A percentile compares a stretch with the other conserved stretches of the same genome.
phyloP scores from a whole-genome alignment of 2,329 filamentous ascomycete species.

The Kalmusia sp. region DNA sequence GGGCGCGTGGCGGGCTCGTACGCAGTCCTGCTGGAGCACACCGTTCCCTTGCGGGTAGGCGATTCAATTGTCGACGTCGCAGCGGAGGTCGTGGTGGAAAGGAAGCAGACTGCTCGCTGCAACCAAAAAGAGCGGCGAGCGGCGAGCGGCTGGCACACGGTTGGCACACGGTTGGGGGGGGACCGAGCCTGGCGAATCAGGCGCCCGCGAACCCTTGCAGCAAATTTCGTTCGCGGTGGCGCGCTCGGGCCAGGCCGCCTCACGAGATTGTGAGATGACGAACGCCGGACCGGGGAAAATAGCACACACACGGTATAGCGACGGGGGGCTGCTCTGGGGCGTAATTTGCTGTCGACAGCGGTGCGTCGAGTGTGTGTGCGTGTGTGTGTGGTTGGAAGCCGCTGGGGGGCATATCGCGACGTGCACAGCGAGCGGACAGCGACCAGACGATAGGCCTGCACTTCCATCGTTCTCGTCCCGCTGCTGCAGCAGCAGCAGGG shows the following conservation, averaged over 20 bases:
- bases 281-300: constrained; percentile 1
- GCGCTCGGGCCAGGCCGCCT: constrained; percentile 5
- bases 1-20: constrained; percentile 10
- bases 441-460: neutral
- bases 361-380: no score
- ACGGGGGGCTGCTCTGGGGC: no score
- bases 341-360: neutral
- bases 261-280: constrained; percentile 14
- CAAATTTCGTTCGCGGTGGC: constrained; percentile 8
- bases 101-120: constrained; percentile 19
- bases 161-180: no score
- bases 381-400: no score
- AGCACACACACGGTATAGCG: neutral
- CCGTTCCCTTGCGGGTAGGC: constrained; percentile 17
- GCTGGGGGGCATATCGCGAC: neutral
- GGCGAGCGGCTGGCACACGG: constrained; percentile 1
- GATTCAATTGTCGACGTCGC: constrained; percentile 39
- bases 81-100: constrained; percentile 33
- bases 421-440: no score
- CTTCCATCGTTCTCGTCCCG: neutral
- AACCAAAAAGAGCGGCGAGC: neutral
- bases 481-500: constrained; percentile 2
- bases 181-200: constrained; percentile 8
- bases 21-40: constrained; percentile 8
- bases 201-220: neutral